These are phyloP conservation scores for Truncatella angustata DNA, from an alignment of 2,329 filamentous ascomycete species.

Conservation along the genomic window DNA sequence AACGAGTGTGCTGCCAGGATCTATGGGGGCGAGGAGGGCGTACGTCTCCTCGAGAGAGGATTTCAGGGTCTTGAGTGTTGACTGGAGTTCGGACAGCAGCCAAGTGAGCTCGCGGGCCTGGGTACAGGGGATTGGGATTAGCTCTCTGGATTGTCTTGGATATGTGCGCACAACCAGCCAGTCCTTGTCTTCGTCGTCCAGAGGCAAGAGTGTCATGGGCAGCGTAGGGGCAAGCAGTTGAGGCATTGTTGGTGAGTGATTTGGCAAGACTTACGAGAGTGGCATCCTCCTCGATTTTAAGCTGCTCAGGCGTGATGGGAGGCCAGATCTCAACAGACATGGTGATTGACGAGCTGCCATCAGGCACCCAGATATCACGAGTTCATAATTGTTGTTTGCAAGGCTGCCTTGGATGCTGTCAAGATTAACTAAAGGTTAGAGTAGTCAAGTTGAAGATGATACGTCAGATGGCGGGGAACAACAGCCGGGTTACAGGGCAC, in stretches of 20 bases:
- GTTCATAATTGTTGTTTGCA: not conserved
- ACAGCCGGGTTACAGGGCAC: not conserved
- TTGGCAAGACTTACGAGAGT: conserved; percentile 43
- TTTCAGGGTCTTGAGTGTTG: conserved; percentile 49
- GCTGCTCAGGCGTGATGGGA: conserved; percentile 46
- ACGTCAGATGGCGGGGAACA: not conserved
- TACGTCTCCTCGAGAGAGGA: conserved; percentile 84
- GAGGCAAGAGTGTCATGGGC: too few relatives aligned
- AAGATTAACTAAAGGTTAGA: too few relatives aligned
- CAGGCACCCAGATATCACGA: conserved; percentile 5
- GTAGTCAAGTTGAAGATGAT: not conserved
- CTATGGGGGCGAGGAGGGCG: conserved; percentile 77
- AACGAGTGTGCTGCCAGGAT: conserved; percentile 84
- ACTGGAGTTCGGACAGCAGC: conserved; percentile 50
- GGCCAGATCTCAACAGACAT: conserved; percentile 63
- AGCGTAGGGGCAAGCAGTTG: conserved; percentile 1
- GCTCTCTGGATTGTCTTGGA: not conserved
- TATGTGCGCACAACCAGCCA: conserved; percentile 10
- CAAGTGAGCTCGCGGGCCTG: conserved; percentile 50
- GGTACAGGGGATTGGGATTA: conserved; percentile 1
- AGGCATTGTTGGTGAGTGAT: not conserved
- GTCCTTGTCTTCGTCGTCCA: too few relatives aligned
- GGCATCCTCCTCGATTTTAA: conserved; percentile 48
- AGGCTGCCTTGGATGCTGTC: conserved; percentile 1
- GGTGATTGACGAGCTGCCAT: conserved; percentile 16